Base-by-base conservation (phyloP, 805 yeast genomes). In the Spathaspora passalidarum region DNA sequence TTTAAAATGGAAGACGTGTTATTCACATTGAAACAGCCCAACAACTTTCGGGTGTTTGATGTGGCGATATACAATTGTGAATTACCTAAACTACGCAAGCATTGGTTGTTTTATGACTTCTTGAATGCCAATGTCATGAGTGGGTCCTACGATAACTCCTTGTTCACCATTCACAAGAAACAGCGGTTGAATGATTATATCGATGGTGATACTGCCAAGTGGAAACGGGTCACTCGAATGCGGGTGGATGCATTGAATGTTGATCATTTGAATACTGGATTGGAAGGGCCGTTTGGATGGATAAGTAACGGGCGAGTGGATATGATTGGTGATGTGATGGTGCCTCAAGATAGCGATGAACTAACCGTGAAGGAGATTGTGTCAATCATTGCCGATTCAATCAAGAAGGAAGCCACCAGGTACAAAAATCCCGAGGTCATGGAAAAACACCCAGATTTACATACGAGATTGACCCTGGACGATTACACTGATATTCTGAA, bases 231-330 rank as follows among this genome's bases (percentile, higher is more conserved):
- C 10, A 88, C 92, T 1, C 73, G 97, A 38, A 74, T 89, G 50
- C 70, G 98, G 42, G 84, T 91, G 32, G 98, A 94, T 60, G 82
- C 89, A 22, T 77, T 94, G 45, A 84, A 82, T 58, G 78, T 94
- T 32, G 96, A 92, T 54, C 98, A 94, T 65, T 67, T 94, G 47
- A 94, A 94, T 60, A 80, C 88, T 1, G 98, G 97, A 0, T 77
- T 88, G 47, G 82, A 83, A 45, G 99, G 99, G 0, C 96, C 98
- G 10, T 89, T 94, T 65, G 97, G 98, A 5, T 94, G 99, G 99
- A 92, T 94, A 46, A 82, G 88, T 5, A 77, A 80, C 50, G 99
- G 99, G 11, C 82, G 82, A 43, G 98, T 92, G 18, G 97, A 94
- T 63, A 84, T 94, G 83, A 69, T 88, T 51, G 97, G 97, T 6